Evolutionary conservation across 345 rosid genomes (phyloP).

Genomic region (Populus euphratica): DNA sequence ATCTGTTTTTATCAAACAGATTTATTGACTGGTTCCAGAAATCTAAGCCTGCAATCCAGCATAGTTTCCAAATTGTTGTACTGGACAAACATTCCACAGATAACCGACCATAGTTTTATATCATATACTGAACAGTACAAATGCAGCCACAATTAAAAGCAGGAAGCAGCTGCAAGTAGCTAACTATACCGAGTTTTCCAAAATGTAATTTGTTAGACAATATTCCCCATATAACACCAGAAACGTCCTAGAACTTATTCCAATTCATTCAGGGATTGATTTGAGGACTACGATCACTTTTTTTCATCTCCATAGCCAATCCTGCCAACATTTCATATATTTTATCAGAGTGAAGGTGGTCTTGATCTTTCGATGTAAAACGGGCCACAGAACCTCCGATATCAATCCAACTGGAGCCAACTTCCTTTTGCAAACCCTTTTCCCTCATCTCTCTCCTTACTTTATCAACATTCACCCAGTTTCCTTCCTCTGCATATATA

Average conservation of each 20-base stretch:
- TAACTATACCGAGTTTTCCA: neutral
- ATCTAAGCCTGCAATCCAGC: neutral
- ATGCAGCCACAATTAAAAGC: neutral
- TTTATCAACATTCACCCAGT: constrained; percentile 61
- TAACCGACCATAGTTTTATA: neutral
- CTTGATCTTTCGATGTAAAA: constrained; percentile 65
- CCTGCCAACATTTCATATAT: constrained; percentile 52
- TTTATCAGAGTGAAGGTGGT: constrained; percentile 47
- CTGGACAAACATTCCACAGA: neutral
- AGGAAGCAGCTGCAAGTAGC: constrained; percentile 3
- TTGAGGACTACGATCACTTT: constrained; percentile 18
- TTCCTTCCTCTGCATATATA: constrained; percentile 72
- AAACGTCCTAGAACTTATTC: neutral
- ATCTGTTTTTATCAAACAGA: constrained; percentile 1
- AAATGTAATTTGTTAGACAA: neutral
- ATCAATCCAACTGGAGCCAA: constrained; percentile 74
- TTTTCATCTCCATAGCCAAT: constrained; percentile 52
- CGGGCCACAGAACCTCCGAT: constrained; percentile 48
- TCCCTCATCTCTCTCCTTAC: constrained; percentile 73
- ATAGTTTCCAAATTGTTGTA: constrained; percentile 2
- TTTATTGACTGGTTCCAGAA: neutral
- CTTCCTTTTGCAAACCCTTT: constrained; percentile 66
- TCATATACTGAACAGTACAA: neutral
- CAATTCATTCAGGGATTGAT: neutral
- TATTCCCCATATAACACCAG: neutral